Evolutionary conservation across 2,329 filamentous ascomycete species (phyloP), one percentile per base, ranked within the genome.

Genomic region (Myriosclerotinia duriaeana): DNA sequence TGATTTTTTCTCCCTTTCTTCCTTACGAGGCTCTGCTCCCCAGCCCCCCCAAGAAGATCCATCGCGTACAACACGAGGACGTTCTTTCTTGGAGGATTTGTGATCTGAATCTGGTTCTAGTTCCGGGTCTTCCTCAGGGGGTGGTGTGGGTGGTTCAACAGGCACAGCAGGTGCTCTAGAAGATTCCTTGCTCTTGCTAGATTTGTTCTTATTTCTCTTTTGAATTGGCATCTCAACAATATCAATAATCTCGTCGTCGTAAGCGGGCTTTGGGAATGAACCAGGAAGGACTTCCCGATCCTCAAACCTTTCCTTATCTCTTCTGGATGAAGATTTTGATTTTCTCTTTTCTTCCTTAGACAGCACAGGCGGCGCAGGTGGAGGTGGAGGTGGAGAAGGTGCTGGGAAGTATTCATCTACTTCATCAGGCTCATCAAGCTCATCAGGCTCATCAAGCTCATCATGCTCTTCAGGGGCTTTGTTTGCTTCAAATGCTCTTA

Each of bases 1-100:
- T 26, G 72, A 69, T 58, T 72, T 74, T 67, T 75, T 74, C 74
- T 72, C 71, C 80, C 82, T 74, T 62, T 77, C 74, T 34, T 76
- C 73, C 71, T 81, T 82, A 70, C 76, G 76, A 58, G 71, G 68
- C 26, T 82, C 80, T 20, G 87, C 83, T 22, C 85, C 86, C 90
- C 90, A 94, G 76, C 87, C 87, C 46, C 88, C 89, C 92, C 92
- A 95, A 40, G 89, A 87, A 15, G 85, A 82, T 46, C 83, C 83
- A 67, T 85, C 83, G 48, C 91, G 90, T 72, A 87, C 90, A 70
- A 93, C 86, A 74, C 89, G 92, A 38, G 89, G 80, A 17, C 92
- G 89, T 70, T 96, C 91, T 76, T 90, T 96, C 78, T 87, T 91
- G 4, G 82, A 82, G 5, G 84, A 86, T 68, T 82, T 87, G 15